Evolutionary conservation across 2,329 filamentous ascomycete genomes (phyloP).

Genomic region (Didymella sp.): DNA sequence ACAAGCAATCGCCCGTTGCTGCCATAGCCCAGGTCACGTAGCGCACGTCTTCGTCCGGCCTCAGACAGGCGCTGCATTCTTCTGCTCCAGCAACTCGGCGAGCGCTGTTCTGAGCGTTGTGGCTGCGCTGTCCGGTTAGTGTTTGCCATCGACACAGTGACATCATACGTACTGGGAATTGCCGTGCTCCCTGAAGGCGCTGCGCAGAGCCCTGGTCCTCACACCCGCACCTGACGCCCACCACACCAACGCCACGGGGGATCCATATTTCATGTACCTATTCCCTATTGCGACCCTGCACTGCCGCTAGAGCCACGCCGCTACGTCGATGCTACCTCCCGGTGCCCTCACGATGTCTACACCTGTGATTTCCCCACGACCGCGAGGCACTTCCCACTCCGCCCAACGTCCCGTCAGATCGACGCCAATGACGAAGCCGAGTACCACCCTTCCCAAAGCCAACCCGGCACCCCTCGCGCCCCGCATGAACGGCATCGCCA

Average conservation of each 20-base stretch:
- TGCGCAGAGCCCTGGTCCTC: constrained; percentile 8
- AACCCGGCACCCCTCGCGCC: constrained; percentile 39
- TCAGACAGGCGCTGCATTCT: constrained; percentile 8
- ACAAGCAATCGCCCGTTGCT: constrained; percentile 7
- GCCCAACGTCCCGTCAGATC: constrained; percentile 35
- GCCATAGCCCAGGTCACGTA: constrained; percentile 9
- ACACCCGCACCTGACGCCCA: constrained; percentile 17
- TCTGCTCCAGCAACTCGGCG: constrained; percentile 5
- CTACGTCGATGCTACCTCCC: constrained; percentile 14
- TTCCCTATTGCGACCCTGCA: constrained; percentile 21
- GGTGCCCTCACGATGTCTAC: constrained; percentile 40
- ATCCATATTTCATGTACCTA: constrained; percentile 36
- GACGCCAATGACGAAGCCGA: constrained; percentile 42
- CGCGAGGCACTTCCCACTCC: constrained; percentile 38
- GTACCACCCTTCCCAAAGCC: constrained; percentile 31
- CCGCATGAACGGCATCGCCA: constrained; percentile 44
- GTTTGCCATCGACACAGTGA: constrained; percentile 17
- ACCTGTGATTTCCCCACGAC: constrained; percentile 44
- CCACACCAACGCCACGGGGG: constrained; percentile 15
- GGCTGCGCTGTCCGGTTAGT: constrained; percentile 8
- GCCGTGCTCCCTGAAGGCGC: constrained; percentile 8
- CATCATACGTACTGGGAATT: constrained; percentile 15
- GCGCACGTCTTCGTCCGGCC: not conserved
- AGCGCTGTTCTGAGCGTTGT: constrained; percentile 9
- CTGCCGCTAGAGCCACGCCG: constrained; percentile 25